Base-by-base conservation (phyloP, 345 rosid genomes). In the Pistacia vera region DNA sequence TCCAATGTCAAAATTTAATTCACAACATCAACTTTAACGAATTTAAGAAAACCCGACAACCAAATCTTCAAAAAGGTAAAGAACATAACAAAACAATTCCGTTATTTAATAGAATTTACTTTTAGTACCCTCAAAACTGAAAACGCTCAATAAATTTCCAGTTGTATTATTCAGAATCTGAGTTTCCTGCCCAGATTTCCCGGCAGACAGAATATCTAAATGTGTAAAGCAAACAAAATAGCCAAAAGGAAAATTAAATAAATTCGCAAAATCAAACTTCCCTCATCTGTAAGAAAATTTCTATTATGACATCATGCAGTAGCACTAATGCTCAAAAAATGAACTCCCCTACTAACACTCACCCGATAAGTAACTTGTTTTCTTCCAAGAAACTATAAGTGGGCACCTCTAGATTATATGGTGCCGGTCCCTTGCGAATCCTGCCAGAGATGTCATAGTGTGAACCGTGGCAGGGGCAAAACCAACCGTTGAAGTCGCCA, bases 391-490 rank as follows among this genome's bases (percentile, higher is more conserved):
- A 88, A 81, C 83, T 86, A 78, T 88, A 88, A 54, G 86, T 84
- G 46, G 91, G 91, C 65, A 88, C 88, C 86, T 88, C 91, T 75
- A 88, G 82, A 62, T 88, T 88, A 79, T 65, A 86, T 10, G 91
- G 91, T 11, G 91, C 91, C 33, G 91, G 91, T 11, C 91, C 90
- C 79, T 87, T 89, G 67, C 91, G 88, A 71, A 87, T 84, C 79
- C 90, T 85, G 56, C 90, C 92, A 60, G 92, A 89, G 48, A 89
- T 82, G 77, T 88, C 92, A 63, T 88, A 88, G 74, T 86, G 92
- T 4, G 92, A 86, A 9, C 92, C 92, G 36, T 88, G 92, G 81
- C 92, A 88, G 2, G 89, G 90, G 84, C 92, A 88, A 78, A 88
- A 88, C 92, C 90, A 88, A 30, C 90, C 92, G 41, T 88, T 90